A percentile compares a stretch with the other conserved stretches of the same genome.
phyloP scores from a whole-genome alignment of 2,329 filamentous ascomycete species.

The Colletotrichum tropicicola region DNA sequence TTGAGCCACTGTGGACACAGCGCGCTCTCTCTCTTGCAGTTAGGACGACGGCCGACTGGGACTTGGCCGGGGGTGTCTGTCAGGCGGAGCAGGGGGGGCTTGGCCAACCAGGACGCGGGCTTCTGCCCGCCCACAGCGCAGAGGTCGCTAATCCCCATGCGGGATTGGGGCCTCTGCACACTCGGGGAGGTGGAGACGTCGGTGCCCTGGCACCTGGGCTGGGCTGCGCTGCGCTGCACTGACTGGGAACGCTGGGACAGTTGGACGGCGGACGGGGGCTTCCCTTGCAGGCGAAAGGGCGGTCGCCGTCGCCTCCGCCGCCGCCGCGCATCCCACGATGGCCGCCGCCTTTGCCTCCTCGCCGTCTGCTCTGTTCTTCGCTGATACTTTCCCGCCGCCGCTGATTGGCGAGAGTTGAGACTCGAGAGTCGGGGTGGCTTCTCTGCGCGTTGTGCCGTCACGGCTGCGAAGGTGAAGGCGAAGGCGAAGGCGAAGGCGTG shows the following conservation, averaged over 20 bases:
- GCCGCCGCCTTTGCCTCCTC: constrained; percentile 10
- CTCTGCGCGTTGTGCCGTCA: neutral
- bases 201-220: no score
- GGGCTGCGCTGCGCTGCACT: no score
- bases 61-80: neutral
- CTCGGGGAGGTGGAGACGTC: constrained; percentile 4
- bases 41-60: neutral
- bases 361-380: neutral
- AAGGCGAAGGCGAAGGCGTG: no score
- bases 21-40: neutral
- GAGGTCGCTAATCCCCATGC: constrained; percentile 14
- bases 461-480: neutral
- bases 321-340: constrained; percentile 10
- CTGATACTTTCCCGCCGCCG: neutral
- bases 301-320: constrained; percentile 25
- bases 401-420: neutral
- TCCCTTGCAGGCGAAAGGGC: constrained; percentile 28
- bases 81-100: neutral
- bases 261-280: constrained; percentile 4
- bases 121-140: constrained; percentile 12
- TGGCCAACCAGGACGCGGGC: constrained; percentile 19
- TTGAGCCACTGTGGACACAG: constrained; percentile 20
- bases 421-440: neutral
- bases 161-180: constrained; percentile 1
- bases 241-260: neutral